Evolutionary conservation across 805 yeast genomes (phyloP), one percentile per base, ranked within the genome.

Genomic region (Metschnikowia kunwiensis): DNA sequence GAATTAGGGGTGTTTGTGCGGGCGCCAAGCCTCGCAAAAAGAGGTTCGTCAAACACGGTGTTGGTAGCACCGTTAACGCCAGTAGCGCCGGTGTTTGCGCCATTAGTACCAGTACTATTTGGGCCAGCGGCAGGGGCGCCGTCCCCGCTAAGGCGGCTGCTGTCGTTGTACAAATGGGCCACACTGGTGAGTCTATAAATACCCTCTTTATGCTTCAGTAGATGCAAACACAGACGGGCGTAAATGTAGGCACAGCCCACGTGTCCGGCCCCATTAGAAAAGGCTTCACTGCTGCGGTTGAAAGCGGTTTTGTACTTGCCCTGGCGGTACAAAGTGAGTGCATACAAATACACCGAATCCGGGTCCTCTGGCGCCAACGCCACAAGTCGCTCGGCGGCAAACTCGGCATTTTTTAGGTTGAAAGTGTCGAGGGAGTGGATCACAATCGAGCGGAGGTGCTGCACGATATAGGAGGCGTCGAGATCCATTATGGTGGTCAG

Each of bases 361-460:
- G 73, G 57, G 43, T 77, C 73, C 24, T 68, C 58, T n/a, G 69
- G 66, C 30, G 71, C 71, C 33, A 77, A 74, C 2, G 95, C 86
- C 22, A 83, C 60, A 15, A 87, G 65, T 46, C 95, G 69, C 57
- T 93, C 97, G 12, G 88, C 78, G 4, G 91, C 80, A 61, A 93
- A 86, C 53, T 82, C 88, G 1, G 97, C 97, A 18, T 89, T 83
- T 10, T 68, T 62, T 29, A 75, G 63, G 42, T 84, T 71, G 53
- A 80, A 87, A 41, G 76, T 75, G 49, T 86, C 95, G 25, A 87
- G 58, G 9, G 82, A 74, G 51, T 86, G 83, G 56, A 85, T 63
- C n/a, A 83, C 70, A 2, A 74, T 61, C 8, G 82, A 72, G 37
- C 83, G 67, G 29, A 80, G 70, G 41, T 77, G 64, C 40, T 67